Evolutionary conservation across 441 rosid genomes (phyloP).

Genomic region (Mallotus repandus): DNA sequence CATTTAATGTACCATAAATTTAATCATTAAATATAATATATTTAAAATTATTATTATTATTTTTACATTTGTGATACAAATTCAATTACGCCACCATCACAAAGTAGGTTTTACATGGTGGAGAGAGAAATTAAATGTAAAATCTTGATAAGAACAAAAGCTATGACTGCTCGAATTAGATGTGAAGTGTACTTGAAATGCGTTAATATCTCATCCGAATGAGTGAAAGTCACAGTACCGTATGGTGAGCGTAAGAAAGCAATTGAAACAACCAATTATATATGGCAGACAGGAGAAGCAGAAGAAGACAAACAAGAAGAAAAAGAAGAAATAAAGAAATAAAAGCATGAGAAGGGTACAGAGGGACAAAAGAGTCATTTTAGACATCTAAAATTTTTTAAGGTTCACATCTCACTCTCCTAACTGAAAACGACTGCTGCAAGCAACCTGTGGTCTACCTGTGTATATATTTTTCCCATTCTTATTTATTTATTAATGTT

Average conservation of each 20-base stretch:
- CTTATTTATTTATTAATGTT: conserved; percentile 10
- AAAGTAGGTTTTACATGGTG: no score
- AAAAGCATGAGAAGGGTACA: neutral
- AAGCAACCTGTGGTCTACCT: conserved; percentile 71
- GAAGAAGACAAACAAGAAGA: conserved; percentile 25
- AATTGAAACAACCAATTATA: neutral
- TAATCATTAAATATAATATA: no score
- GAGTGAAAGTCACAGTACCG: neutral
- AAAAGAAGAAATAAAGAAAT: neutral
- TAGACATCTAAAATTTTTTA: conserved; percentile 12
- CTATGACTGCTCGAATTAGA: no score
- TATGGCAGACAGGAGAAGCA: conserved; percentile 11
- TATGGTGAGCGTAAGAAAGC: neutral
- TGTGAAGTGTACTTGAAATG: no score
- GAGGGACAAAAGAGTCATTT: conserved; percentile 46
- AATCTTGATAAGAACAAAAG: no score
- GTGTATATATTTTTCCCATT: conserved; percentile 21
- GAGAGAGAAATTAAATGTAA: no score
- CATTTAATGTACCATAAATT: no score
- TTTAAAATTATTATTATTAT: no score
- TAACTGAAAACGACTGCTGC: conserved; percentile 77
- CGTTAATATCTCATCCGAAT: no score
- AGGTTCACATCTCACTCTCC: conserved; percentile 46
- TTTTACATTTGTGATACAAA: no score
- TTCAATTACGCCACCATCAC: no score